These are phyloP conservation scores for Penicillium sp. DNA, from an alignment of 2,329 filamentous ascomycete genomes.

Conservation along the genomic window DNA sequence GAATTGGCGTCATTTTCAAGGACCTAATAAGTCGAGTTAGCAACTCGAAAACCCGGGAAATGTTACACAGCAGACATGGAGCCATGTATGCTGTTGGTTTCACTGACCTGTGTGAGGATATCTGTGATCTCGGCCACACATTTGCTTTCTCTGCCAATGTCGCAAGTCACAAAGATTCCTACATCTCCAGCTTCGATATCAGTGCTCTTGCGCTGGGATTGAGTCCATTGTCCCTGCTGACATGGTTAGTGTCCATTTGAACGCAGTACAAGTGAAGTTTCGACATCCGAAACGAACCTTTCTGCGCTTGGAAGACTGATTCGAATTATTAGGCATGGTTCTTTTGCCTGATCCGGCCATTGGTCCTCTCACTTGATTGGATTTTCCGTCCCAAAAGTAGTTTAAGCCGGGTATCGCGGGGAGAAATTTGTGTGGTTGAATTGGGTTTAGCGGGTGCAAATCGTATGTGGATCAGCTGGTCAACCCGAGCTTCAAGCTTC, in stretches of 20 bases:
- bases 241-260: conserved; percentile 1
- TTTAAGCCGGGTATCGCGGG: conserved; percentile 6
- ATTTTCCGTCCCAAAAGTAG: not conserved
- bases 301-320: conserved; percentile 32
- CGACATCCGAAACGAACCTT: conserved; percentile 27
- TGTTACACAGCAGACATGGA: not conserved
- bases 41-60: not conserved
- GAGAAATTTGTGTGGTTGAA: conserved; percentile 23
- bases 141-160: conserved; percentile 62
- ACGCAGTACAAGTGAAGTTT: not conserved
- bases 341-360: conserved; percentile 34
- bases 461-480: conserved; percentile 12
- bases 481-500: conserved; percentile 4
- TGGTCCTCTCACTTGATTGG: conserved; percentile 3
- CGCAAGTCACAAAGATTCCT: conserved; percentile 65
- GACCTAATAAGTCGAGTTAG: not conserved
- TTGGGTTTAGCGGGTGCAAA: conserved; percentile 20
- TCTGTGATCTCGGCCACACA: conserved; percentile 60
- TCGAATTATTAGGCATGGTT: conserved; percentile 29
- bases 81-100: not conserved
- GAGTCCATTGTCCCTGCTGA: conserved; percentile 21
- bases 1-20: not conserved
- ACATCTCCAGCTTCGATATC: conserved; percentile 53
- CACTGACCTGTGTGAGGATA: conserved; percentile 56
- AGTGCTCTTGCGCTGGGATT: conserved; percentile 26